Evolutionary conservation across 441 rosid genomes (phyloP), one percentile per base, ranked within the genome.

Genomic region (Gossypium gossypioides): DNA sequence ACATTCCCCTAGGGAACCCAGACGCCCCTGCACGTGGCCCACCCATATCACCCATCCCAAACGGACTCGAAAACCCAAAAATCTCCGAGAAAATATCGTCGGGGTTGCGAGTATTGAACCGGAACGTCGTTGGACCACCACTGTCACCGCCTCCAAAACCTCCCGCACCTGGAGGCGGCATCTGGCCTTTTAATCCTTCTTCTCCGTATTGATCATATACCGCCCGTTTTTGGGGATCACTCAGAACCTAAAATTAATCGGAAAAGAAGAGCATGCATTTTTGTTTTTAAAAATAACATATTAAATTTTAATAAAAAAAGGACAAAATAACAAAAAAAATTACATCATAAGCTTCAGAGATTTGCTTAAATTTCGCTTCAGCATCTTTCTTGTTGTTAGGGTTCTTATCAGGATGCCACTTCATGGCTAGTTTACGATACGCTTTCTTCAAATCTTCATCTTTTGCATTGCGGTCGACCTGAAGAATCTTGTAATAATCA

Each of bases 381-480:
- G 96, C 93, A 0, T 84, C 91, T 52, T 86, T 87, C 81, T 91
- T 89, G 79, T 76, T 86, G 62, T 73, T 86, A 75, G 96, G 97
- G 80, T 91, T 91, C 77, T 91, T 91, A 70, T 91, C 97, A 7
- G 95, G 97, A 80, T 91, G 97, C 97, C 94, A 91, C 71, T 88
- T 91, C 97, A 89, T 91, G 29, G 95, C 95, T n/a, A 89, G 89
- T 73, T 85, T 88, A 2, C 95, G 87, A 73, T 91, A 91, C 0
- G 93, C 93, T 76, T 89, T 91, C 87, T 88, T 91, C 74, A 91
- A 79, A 77, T 91, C 97, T 1, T 91, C 97, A 18, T 89, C 97
- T 15, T 75, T 89, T 6, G 91, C 92, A 62, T 42, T 82, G 8
- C 89, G 86, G 79, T 91, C 91, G 2, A 91, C 91, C 81, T 85